Percentiles rank a stretch among this genome's conserved stretches.
Conservation (phyloP, 2,329 filamentous ascomycete genomes). For the Epichloe uncinata region DNA sequence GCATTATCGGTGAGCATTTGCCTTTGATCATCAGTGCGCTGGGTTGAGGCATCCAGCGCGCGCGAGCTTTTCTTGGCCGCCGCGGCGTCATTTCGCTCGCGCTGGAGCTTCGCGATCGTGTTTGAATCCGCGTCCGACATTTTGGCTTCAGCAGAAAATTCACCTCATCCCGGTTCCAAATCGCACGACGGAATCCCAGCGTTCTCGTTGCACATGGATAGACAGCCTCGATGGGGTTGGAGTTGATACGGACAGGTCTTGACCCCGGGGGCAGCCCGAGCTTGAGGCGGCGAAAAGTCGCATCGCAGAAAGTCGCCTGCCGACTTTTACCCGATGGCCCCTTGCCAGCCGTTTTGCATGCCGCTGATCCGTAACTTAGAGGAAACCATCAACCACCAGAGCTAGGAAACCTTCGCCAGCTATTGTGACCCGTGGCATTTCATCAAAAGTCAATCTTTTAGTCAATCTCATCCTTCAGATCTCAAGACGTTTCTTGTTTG, state of each 20-base stretch:
- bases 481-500: no score
- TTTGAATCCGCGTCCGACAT: constrained; percentile 79
- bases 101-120: constrained; percentile 74
- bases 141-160: constrained; percentile 24
- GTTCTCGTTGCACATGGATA: constrained; percentile 25
- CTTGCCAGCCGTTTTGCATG: neutral
- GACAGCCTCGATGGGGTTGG: constrained; percentile 11
- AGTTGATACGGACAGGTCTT: constrained; percentile 7
- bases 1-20: constrained; percentile 81
- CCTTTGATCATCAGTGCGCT: constrained; percentile 82
- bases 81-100: constrained; percentile 76
- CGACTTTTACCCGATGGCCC: constrained; percentile 21
- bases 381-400: neutral
- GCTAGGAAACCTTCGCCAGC: neutral
- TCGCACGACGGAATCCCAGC: constrained; percentile 21
- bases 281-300: constrained; percentile 20
- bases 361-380: neutral
- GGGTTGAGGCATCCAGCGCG: constrained; percentile 63
- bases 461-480: no score
- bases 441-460: no score
- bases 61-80: constrained; percentile 70
- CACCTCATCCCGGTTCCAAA: constrained; percentile 30
- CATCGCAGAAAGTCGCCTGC: constrained; percentile 1
- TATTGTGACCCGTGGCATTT: no score
- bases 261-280: neutral